Conservation (phyloP, 202 grass and related monocot genomes). For the Zoysia matrella region DNA sequence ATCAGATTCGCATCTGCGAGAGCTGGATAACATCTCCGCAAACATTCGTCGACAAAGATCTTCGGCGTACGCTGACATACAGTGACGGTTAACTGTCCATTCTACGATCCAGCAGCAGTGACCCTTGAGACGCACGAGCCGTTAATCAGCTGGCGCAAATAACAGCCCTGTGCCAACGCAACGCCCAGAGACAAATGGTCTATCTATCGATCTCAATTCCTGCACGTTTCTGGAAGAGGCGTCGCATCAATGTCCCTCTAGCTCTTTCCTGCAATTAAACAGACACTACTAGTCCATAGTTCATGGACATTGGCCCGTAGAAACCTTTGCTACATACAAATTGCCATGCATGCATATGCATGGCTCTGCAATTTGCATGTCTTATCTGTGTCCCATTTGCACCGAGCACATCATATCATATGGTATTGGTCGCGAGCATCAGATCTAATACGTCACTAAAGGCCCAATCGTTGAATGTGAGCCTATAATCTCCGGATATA, state of each 20-base stretch:
- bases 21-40: too few species aligned
- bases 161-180: not conserved
- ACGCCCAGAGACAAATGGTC: not conserved
- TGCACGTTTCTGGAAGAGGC: conserved; percentile 36
- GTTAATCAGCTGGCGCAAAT: not conserved
- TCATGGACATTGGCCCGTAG: not conserved
- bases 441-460: conserved; percentile 23
- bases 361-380: conserved; percentile 22
- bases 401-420: not conserved
- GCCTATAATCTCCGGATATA: not conserved
- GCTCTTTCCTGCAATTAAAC: not conserved
- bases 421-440: not conserved
- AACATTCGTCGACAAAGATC: too few species aligned
- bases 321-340: not conserved
- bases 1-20: too few species aligned
- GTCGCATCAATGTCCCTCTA: not conserved
- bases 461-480: conserved; percentile 1
- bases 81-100: too few species aligned
- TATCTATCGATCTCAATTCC: not conserved
- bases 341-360: not conserved
- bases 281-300: not conserved
- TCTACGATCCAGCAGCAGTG: conserved; percentile 4
- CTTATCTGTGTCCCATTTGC: not conserved
- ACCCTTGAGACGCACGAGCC: conserved; percentile 32
- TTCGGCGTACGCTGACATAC: too few species aligned